Evolutionary conservation across 2,329 filamentous ascomycete genomes (phyloP).

Genomic region (Moelleriella libera): DNA sequence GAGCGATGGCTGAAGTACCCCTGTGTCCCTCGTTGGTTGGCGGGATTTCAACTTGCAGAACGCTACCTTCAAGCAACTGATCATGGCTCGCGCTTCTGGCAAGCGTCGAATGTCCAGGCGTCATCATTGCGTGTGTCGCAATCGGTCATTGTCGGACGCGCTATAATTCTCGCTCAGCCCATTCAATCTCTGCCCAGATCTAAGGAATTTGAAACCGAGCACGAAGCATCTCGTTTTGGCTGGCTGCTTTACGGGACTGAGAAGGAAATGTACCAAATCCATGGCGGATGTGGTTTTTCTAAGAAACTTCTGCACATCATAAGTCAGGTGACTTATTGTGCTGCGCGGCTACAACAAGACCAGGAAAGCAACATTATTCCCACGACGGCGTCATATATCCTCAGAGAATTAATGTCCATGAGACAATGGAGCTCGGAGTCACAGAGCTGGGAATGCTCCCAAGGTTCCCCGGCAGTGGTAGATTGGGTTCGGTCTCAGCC

Average conservation of each 20-base stretch:
- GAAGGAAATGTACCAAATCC: slow-evolving; percentile 20
- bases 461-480: slow-evolving; percentile 8
- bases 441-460: slow-evolving; percentile 9
- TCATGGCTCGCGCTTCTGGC: slow-evolving; percentile 21
- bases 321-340: slow-evolving; percentile 22
- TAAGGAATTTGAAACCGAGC: slow-evolving; percentile 12
- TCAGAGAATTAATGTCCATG: slow-evolving; percentile 14
- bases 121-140: slow-evolving; percentile 20
- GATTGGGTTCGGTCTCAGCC: slow-evolving; percentile 15
- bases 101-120: slow-evolving; percentile 17
- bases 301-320: slow-evolving; percentile 22
- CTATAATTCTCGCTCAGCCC: slow-evolving; percentile 23
- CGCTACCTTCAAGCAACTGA: slow-evolving; percentile 19
- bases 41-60: slow-evolving; percentile 21
- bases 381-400: slow-evolving; percentile 13
- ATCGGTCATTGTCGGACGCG: slow-evolving; percentile 23
- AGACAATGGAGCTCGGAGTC: slow-evolving; percentile 21
- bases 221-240: slow-evolving; percentile 18
- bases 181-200: slow-evolving; percentile 19
- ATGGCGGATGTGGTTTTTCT: slow-evolving; percentile 27
- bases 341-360: slow-evolving; percentile 19
- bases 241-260: slow-evolving; percentile 24
- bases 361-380: slow-evolving; percentile 16
- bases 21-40: slow-evolving; percentile 20
- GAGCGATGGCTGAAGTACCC: slow-evolving; percentile 20